These are phyloP conservation scores for Colletotrichum trifolii DNA, from an alignment of 2,329 filamentous ascomycete genomes.

Conservation along the genomic window DNA sequence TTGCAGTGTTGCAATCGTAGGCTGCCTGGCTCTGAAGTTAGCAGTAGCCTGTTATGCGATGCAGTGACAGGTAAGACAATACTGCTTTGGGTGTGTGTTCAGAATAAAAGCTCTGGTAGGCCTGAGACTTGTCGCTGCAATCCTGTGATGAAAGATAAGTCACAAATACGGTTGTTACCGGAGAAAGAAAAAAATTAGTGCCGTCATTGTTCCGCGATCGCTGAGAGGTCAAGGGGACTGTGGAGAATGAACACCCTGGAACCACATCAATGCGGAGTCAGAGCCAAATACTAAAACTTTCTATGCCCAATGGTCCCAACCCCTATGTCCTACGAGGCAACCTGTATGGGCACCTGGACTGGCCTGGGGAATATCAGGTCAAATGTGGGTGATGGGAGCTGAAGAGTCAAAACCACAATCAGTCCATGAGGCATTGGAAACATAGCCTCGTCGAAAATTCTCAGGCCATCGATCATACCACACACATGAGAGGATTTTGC, in stretches of 20 bases:
- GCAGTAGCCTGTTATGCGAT: not conserved
- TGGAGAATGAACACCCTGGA: constrained; percentile 13
- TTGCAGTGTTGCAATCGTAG: constrained; percentile 1
- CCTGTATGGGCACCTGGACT: too few species aligned
- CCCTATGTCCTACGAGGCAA: too few species aligned
- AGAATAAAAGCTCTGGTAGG: not conserved
- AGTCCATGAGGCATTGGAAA: too few species aligned
- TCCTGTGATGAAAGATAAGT: constrained; percentile 1
- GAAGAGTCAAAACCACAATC: too few species aligned
- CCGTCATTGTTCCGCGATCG: constrained; percentile 23
- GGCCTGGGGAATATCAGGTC: too few species aligned
- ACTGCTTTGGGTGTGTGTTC: not conserved
- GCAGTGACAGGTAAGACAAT: constrained; percentile 4
- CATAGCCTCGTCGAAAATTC: too few species aligned
- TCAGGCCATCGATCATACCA: not conserved
- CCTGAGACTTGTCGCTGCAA: constrained; percentile 6
- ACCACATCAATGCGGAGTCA: too few species aligned
- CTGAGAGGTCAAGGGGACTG: constrained; percentile 27
- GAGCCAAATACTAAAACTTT: too few species aligned
- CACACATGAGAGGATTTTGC: not conserved
- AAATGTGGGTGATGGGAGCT: too few species aligned
- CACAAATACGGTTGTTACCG: constrained; percentile 8
- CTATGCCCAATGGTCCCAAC: too few species aligned
- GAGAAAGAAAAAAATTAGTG: constrained; percentile 25
- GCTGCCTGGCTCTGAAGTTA: not conserved